Percentiles rank a stretch among this genome's conserved stretches.
Conservation (phyloP, 768 basidiomycete genomes). For the Pilatotrama ljubarskyi region DNA sequence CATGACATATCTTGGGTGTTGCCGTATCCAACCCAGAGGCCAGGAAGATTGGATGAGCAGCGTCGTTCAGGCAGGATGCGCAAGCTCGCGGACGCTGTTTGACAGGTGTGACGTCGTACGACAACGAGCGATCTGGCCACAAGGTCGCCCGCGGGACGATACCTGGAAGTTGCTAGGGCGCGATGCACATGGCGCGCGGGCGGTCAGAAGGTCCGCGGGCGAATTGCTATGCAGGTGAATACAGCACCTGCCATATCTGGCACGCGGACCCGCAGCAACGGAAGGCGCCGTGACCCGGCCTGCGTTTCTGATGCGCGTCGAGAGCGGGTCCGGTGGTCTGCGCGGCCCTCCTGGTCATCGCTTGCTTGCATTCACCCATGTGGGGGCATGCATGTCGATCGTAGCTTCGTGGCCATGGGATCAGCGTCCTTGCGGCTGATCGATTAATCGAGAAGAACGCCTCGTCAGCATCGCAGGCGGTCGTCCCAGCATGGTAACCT, state of each 20-base stretch:
- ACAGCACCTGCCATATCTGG: constrained; percentile 9
- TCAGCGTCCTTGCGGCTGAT: no score
- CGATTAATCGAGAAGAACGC: no score
- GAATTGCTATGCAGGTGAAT: not conserved
- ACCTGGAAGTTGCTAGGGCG: not conserved
- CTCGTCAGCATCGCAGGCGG: no score
- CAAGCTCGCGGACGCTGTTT: not conserved
- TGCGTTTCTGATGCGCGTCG: constrained; percentile 1
- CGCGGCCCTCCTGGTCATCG: no score
- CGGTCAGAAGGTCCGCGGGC: not conserved
- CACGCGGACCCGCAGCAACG: constrained; percentile 1
- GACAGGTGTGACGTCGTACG: constrained; percentile 7
- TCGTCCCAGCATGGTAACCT: no score
- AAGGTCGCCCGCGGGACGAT: constrained; percentile 1
- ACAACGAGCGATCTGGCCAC: not conserved
- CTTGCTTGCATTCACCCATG: no score
- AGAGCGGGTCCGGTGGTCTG: no score
- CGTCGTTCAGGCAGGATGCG: not conserved
- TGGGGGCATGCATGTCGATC: no score
- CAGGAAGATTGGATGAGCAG: constrained; percentile 6
- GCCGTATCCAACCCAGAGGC: not conserved
- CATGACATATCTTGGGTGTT: not conserved
- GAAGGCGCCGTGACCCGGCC: constrained; percentile 5
- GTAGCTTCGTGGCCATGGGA: no score
- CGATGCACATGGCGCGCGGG: constrained; percentile 1